Percentiles rank a stretch among this genome's conserved stretches.
phyloP scores from a whole-genome alignment of 257 asterid species.

The Capsicum baccatum region DNA sequence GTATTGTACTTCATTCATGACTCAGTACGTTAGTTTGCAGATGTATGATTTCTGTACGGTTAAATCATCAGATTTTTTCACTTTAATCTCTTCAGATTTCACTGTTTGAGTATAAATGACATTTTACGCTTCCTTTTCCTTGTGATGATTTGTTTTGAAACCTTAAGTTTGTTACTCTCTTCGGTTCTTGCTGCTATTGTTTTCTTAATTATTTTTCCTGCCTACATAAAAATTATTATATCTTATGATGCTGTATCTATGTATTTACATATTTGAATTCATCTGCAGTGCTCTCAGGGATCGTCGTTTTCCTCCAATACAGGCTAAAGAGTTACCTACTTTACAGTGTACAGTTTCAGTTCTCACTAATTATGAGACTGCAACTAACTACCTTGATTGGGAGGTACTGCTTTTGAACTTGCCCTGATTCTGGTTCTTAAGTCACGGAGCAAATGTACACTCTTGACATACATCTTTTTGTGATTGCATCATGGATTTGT shows the following conservation, averaged over 20 bases:
- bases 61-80: background rate
- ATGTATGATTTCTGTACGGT: background rate
- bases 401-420: conserved; percentile 61
- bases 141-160: background rate
- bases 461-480: background rate
- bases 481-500: background rate
- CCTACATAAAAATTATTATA: background rate
- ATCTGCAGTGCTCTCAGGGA: conserved; percentile 85
- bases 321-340: conserved; percentile 82
- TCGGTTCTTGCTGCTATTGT: background rate
- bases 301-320: conserved; percentile 91
- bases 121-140: background rate
- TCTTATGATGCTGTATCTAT: background rate
- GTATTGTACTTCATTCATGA: background rate
- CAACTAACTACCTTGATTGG: conserved; percentile 88
- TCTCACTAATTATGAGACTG: conserved; percentile 83
- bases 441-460: background rate
- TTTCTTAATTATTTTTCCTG: background rate
- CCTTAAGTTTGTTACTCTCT: background rate
- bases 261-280: background rate
- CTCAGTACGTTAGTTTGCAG: background rate
- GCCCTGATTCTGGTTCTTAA: background rate
- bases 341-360: conserved; percentile 96
- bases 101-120: background rate
- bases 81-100: background rate